Base-by-base conservation (phyloP, 768 basidiomycete genomes). In the Lentinula lateritia region DNA sequence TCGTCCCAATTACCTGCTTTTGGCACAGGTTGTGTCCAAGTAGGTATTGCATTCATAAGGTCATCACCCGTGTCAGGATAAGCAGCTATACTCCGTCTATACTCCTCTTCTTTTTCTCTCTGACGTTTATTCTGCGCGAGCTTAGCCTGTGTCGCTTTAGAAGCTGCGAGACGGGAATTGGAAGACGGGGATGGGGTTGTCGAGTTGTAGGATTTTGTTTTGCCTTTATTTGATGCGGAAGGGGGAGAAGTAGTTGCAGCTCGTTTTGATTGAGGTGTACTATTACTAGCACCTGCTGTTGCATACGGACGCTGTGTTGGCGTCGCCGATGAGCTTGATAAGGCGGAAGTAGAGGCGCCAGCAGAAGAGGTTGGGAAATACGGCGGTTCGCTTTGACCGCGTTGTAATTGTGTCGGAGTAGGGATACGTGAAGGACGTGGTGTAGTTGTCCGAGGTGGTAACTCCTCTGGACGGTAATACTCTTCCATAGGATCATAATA, bases 1-100 rank as follows among this genome's bases (percentile, higher is more conserved):
- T 94, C 92, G 68, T 94, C 92, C 92, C 92, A 94, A 67, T 90
- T 92, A 1, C 89, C 89, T 23, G 82, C 77, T 61, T 74, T 75
- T 28, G 80, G 82, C 32, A 87, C 76, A 28, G 90, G 89, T 68
- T 92, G 87, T 16, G 89, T 91, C 91, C 89, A 91, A 3, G 83
- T 80, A 6, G 92, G 92, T 69, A 93, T 92, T 23, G 92, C 92
- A 71, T 93, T 78, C 55, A 81, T 80, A 74, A 88, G 75, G 52
- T 83, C 77, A 62, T 79, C 78, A n/a, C 77, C 79, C 52, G 86
- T 82, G 1, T 80, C 76, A 6, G 90, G 89, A 73, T 92, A 92
- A 50, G 81, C 73, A 46, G 87, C 88, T n/a, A 90, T 73, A 52
- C 86, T 89, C 63, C 74, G 72, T 66, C 88, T 75, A 34, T 73